A percentile compares a stretch with the other conserved stretches of the same genome.
Conservation (phyloP, 164 flowering plant species). For the Brasenia schreberi region DNA sequence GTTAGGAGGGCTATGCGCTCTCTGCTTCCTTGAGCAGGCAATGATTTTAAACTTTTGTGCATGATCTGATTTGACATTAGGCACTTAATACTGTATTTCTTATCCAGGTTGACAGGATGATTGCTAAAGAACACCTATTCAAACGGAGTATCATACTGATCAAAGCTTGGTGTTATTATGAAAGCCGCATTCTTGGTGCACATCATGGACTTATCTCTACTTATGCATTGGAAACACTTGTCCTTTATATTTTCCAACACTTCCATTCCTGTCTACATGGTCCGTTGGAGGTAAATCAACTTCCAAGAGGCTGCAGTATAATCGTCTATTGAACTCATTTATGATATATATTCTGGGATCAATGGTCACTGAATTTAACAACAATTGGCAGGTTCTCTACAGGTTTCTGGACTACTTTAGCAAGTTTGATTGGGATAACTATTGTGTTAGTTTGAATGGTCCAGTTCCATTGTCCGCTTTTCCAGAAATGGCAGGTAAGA, state of each 20-base stretch:
- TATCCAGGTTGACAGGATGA: slow-evolving; percentile 57
- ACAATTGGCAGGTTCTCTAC: slow-evolving; percentile 46
- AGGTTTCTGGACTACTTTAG: slow-evolving; percentile 90
- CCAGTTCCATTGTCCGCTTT: slow-evolving; percentile 52
- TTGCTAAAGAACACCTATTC: slow-evolving; percentile 71
- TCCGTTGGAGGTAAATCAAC: slow-evolving; percentile 58
- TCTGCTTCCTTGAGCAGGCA: slow-evolving; percentile 75
- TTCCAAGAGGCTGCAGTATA: neutral
- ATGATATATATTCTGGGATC: neutral
- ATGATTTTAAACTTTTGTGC: neutral
- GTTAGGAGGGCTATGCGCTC: slow-evolving; percentile 58
- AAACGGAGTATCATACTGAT: slow-evolving; percentile 84
- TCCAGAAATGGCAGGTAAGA: slow-evolving; percentile 69
- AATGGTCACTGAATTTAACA: neutral
- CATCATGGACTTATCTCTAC: slow-evolving; percentile 91
- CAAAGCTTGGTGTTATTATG: slow-evolving; percentile 96
- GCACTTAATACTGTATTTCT: neutral
- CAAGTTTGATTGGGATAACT: slow-evolving; percentile 87
- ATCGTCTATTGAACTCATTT: neutral
- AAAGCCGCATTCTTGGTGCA: slow-evolving; percentile 91
- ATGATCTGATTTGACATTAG: neutral
- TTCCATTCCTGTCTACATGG: slow-evolving; percentile 63
- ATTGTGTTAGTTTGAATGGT: slow-evolving; percentile 70
- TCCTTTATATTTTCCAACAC: slow-evolving; percentile 65
- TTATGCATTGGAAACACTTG: slow-evolving; percentile 84